phyloP scores from a whole-genome alignment of 2,329 filamentous ascomycete genomes.

The Truncatella angustata region DNA sequence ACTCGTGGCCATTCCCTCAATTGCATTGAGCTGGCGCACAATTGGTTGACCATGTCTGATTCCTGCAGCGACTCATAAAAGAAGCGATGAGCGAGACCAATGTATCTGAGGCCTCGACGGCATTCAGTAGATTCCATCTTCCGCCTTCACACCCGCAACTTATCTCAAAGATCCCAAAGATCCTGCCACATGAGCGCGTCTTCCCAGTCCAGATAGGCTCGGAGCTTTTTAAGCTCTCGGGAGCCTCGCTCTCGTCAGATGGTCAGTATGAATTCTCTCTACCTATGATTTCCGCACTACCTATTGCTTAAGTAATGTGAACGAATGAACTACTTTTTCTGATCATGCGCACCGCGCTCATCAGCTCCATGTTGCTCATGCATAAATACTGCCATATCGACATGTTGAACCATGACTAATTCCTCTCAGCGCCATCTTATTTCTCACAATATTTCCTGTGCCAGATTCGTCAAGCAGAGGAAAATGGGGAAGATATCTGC shows the following conservation, averaged over 20 bases:
- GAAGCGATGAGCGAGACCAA: constrained; percentile 27
- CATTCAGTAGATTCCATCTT: constrained; percentile 20
- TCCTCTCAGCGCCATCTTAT: constrained; percentile 76
- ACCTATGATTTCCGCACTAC: no score
- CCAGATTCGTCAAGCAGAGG: constrained; percentile 67
- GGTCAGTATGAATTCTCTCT: constrained; percentile 43
- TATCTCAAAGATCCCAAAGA: constrained; percentile 49
- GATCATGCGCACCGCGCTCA: no score
- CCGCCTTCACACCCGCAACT: constrained; percentile 30
- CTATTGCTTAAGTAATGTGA: no score
- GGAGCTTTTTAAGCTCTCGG: constrained; percentile 70
- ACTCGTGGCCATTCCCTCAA: no score
- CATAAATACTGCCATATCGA: constrained; percentile 12
- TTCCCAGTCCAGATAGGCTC: constrained; percentile 74
- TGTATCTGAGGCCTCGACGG: constrained; percentile 26
- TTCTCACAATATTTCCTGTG: constrained; percentile 92
- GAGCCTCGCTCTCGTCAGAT: constrained; percentile 71
- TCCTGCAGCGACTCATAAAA: neutral
- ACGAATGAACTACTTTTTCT: no score
- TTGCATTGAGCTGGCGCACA: neutral
- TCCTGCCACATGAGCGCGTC: constrained; percentile 68
- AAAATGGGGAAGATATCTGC: constrained; percentile 51
- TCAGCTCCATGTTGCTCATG: neutral
- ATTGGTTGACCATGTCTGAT: constrained; percentile 3
- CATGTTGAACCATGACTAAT: constrained; percentile 18